Conservation (phyloP, 2,329 filamentous ascomycete species). For the Scortechinia acanthostroma region DNA sequence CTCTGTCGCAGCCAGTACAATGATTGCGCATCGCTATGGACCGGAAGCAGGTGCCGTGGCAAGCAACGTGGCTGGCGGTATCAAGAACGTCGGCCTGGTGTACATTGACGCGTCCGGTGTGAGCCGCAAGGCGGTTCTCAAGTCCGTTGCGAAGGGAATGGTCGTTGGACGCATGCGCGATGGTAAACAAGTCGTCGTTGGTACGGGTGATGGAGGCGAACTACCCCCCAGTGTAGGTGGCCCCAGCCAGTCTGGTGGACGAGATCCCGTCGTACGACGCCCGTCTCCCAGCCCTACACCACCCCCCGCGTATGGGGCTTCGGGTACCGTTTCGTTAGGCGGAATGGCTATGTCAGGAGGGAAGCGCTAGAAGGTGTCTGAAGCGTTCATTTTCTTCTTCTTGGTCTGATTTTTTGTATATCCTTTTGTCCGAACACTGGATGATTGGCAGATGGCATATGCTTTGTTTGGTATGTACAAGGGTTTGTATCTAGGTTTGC, state of each 20-base stretch:
- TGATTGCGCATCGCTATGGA: slow-evolving; percentile 59
- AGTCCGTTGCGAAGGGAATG: slow-evolving; percentile 65
- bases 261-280: slow-evolving; percentile 13
- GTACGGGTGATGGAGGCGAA: slow-evolving; percentile 30
- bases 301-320: slow-evolving; percentile 26
- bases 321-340: slow-evolving; percentile 20
- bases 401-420: no score
- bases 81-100: slow-evolving; percentile 65
- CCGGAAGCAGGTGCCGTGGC: slow-evolving; percentile 51
- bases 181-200: slow-evolving; percentile 35
- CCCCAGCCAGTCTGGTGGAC: slow-evolving; percentile 5
- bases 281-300: slow-evolving; percentile 23
- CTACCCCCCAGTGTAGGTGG: slow-evolving; percentile 13
- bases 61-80: slow-evolving; percentile 48
- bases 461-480: no score
- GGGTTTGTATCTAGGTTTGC: no score
- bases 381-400: no score
- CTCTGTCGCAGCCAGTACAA: slow-evolving; percentile 48
- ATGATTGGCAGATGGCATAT: no score
- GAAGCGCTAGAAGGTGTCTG: slow-evolving; percentile 19
- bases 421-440: no score
- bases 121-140: slow-evolving; percentile 56
- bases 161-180: slow-evolving; percentile 40
- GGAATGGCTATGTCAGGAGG: slow-evolving; percentile 18
- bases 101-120: slow-evolving; percentile 67